Base-by-base conservation (phyloP, 1,284 basidiomycete genomes). In the Marasmius tenuissimus region DNA sequence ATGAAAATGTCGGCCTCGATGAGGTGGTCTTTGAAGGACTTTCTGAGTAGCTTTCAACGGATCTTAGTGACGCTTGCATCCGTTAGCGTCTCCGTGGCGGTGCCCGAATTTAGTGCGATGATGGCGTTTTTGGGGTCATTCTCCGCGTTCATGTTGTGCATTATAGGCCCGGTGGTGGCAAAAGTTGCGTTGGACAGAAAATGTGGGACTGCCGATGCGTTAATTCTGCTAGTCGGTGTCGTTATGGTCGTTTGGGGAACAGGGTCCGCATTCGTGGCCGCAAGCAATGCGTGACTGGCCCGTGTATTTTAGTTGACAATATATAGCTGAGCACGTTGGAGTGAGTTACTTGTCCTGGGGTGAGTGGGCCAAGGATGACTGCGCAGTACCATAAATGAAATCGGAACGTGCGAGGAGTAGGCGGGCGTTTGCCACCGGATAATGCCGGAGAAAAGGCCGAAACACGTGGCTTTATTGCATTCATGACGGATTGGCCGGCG, bases 51-150 rank as follows among this genome's bases (percentile, higher is more conserved):
- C 34, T 56, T 86, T 55, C 87, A 93, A 70, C 84, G 93, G 54
- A 71, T 89, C 27, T 65, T 76, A 52, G 75, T 94, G 37, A 85
- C 89, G 0, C 66, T 83, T 9, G 66, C 87, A 49, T 82, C 89
- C 20, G 87, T 95, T 18, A 71, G 77, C 34, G 85, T 90, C 40
- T 94, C 93, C 2, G 88, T 96, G 63, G 72, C 88, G 61, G 77
- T 97, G 47, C 96, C 96, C 1, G 85, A 92, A 59, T 97, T 98
- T 72, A 91, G 91, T 66, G 85, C 88, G 22, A 85, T 96, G 72
- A 96, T 98, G 93, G 92, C 92, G 12, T 94, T 96, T 73, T 78
- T 97, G 40, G 95, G 96, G 4, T 89, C 89, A 37, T 96, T 95
- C 73, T 87, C 91, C 40, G 91, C 94, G 0, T 96, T 96, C 71